Evolutionary conservation across 495 filamentous ascomycete species (phyloP).

Genomic region (Bacidia gigantensis): DNA sequence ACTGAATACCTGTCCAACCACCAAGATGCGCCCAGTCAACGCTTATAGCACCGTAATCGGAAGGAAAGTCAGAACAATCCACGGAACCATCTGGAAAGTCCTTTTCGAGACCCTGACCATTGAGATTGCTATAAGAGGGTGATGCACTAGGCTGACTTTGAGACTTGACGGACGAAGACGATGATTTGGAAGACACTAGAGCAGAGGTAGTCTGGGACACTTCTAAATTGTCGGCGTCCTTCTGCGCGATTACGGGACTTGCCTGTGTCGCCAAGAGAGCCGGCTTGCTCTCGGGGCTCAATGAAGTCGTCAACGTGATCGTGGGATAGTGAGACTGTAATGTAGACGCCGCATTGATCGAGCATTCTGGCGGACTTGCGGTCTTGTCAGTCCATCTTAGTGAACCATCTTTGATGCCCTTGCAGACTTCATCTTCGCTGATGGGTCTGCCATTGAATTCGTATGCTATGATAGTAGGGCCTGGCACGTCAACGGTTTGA

Average conservation of each 20-base stretch:
- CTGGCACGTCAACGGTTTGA: slow-evolving; percentile 30
- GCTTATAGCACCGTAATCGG: slow-evolving; percentile 64
- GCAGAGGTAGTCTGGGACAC: no score
- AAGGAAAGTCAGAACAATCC: slow-evolving; percentile 62
- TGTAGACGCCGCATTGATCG: neutral
- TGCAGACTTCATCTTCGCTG: slow-evolving; percentile 40
- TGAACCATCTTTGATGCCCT: slow-evolving; percentile 43
- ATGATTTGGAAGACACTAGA: no score
- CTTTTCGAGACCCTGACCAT: slow-evolving; percentile 42
- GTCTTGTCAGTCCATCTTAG: slow-evolving; percentile 28
- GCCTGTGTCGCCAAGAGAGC: neutral
- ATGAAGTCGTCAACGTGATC: neutral
- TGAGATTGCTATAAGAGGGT: slow-evolving; percentile 2
- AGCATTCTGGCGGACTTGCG: slow-evolving; percentile 16
- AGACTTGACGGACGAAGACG: neutral
- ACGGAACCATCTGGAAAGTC: slow-evolving; percentile 69
- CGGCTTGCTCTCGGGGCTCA: neutral
- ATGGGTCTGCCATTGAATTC: slow-evolving; percentile 44
- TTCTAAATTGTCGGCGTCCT: neutral
- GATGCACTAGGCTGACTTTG: slow-evolving; percentile 1
- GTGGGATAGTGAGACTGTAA: neutral
- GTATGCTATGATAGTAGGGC: slow-evolving; percentile 45
- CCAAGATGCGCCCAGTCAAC: slow-evolving; percentile 52
- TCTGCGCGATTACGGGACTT: neutral
- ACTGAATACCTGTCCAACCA: slow-evolving; percentile 77